These are phyloP conservation scores for Eucalyptus melliodora DNA, from an alignment of 345 rosid genomes.

Conservation along the genomic window DNA sequence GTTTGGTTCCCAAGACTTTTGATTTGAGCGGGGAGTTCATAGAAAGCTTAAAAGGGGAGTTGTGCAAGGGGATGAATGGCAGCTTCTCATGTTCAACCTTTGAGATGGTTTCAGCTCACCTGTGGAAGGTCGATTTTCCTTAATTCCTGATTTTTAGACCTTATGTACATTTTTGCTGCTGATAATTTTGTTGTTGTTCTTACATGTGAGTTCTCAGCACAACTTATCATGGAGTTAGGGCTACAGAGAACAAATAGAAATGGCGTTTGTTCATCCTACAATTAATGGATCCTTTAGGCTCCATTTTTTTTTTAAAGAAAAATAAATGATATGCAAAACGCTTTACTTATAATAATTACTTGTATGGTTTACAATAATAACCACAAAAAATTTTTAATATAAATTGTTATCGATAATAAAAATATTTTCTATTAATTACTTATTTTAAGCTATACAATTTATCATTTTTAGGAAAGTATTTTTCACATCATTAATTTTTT, in stretches of 20 bases:
- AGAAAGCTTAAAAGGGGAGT: constrained; percentile 33
- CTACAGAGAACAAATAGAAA: neutral
- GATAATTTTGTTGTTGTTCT: neutral
- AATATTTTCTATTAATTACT: neutral
- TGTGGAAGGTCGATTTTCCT: constrained; percentile 43
- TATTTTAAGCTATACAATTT: neutral
- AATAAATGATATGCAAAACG: neutral
- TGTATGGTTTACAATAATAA: neutral
- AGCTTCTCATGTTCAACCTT: constrained; percentile 35
- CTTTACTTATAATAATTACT: neutral
- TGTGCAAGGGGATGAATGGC: neutral
- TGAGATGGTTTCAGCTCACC: constrained; percentile 52
- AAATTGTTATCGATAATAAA: neutral
- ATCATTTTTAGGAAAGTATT: neutral
- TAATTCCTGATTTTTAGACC: neutral
- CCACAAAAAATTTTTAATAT: neutral
- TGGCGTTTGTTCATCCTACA: neutral
- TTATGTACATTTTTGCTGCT: neutral
- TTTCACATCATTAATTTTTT: neutral
- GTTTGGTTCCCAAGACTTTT: constrained; percentile 30
- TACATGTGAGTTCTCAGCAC: neutral
- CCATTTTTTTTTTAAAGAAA: neutral
- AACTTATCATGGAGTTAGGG: neutral
- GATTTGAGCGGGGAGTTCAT: constrained; percentile 26
- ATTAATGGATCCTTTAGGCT: neutral